Evolutionary conservation across 768 basidiomycete genomes (phyloP), one percentile per base, ranked within the genome.

Genomic region (Pleurotus salmoneostramineus): DNA sequence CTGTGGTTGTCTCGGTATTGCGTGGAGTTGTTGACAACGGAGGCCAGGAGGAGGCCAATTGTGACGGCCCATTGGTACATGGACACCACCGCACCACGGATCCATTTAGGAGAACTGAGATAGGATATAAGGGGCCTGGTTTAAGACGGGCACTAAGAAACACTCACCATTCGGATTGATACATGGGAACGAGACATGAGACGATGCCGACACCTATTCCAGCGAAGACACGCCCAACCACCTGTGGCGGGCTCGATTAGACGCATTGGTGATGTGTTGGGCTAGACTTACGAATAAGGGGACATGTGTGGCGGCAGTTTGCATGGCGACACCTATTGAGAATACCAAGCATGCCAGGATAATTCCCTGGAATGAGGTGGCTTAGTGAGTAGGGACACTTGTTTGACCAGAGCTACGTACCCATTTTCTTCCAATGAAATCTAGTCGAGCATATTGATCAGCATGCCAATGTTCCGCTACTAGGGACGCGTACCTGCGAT

Each of bases 201-300:
- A 92, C 83, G 68, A 91, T 77, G 61, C 92, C 80, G 32, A 94
- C 89, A 69, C 91, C 91, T 56, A 89, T 65, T 67, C 92, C 92
- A 45, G 91, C 91, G 58, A 91, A 74, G 56, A 91, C 77, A 75
- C 91, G 89, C 60, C 91, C 91, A 50, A 73, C 74, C 40, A 76
- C 74, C 72, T 69, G 14, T 47, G 47, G 40, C 58, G 27, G 34
- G 42, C 14, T 32, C 31, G 17, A 36, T 31, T 31, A 21, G 11
- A 21, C 27, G 32, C n/a, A 17, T 27, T 27, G 10, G 65, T 2
- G 44, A 40, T 17, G 17, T 46, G n/a, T 42, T 7, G 14, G 35
- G 21, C 2, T 40, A 40, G 37, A 68, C 81, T 71, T 58, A 85
- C 79, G 70, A 91, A 89, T 56, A 84, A 74, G 12, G 80, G 73